These are phyloP conservation scores for Arthrobotrys pseudoclavata DNA, from an alignment of 2,329 filamentous ascomycete genomes.

Conservation along the genomic window DNA sequence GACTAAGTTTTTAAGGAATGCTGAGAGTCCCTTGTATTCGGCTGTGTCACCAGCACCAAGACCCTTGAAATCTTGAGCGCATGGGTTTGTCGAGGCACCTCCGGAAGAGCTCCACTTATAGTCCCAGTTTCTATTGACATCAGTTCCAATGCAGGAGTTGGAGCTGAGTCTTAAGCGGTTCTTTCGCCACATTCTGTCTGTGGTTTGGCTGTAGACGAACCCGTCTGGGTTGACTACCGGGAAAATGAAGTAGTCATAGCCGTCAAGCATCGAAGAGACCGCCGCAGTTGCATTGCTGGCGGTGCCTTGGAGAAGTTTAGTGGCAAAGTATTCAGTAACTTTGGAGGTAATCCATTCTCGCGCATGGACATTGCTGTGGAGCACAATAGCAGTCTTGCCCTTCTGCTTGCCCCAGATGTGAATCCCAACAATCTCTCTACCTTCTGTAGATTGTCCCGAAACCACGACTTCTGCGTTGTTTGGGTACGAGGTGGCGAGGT, in stretches of 20 bases:
- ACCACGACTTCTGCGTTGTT: conserved; percentile 70
- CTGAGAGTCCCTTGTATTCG: conserved; percentile 70
- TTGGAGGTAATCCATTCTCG: conserved; percentile 74
- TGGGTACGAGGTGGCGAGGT: conserved; percentile 69
- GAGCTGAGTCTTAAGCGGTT: conserved; percentile 69
- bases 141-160: conserved; percentile 69
- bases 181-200: conserved; percentile 74
- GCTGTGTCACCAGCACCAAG: conserved; percentile 68
- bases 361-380: conserved; percentile 74
- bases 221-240: conserved; percentile 76
- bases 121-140: conserved; percentile 75
- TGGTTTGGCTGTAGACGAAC: conserved; percentile 73
- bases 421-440: conserved; percentile 68
- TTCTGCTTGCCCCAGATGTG: conserved; percentile 70
- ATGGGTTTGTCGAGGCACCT: conserved; percentile 71
- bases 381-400: conserved; percentile 69
- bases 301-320: conserved; percentile 70
- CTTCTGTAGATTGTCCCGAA: conserved; percentile 69
- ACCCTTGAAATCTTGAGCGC: conserved; percentile 70
- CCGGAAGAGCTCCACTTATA: conserved; percentile 69
- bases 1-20: conserved; percentile 68
- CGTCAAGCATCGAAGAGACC: conserved; percentile 69
- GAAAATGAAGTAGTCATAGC: conserved; percentile 77
- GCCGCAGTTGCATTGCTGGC: conserved; percentile 62
- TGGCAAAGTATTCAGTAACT: conserved; percentile 71